Conservation (phyloP, 2,329 filamentous ascomycete species). For the Talaromyces sp. region DNA sequence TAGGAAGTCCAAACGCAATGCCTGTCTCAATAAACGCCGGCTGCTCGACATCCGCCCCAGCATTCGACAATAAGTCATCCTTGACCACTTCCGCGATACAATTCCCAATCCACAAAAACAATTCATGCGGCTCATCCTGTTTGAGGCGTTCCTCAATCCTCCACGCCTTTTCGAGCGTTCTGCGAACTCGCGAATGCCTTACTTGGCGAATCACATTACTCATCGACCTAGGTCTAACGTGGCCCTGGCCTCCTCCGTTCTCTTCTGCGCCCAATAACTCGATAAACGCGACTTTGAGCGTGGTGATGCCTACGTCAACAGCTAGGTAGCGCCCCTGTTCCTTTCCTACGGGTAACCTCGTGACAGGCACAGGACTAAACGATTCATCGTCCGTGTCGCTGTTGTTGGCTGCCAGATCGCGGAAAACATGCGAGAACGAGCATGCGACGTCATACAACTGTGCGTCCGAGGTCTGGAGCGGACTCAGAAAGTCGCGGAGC, state of each 20-base stretch:
- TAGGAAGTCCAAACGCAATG: slow-evolving; percentile 18
- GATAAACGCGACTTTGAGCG: slow-evolving; percentile 18
- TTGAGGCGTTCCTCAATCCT: slow-evolving; percentile 17
- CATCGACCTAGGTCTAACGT: neutral
- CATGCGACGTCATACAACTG: slow-evolving; percentile 16
- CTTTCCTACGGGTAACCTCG: slow-evolving; percentile 14
- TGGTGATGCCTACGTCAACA: slow-evolving; percentile 18
- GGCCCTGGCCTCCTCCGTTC: neutral
- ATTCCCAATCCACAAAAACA: slow-evolving; percentile 19
- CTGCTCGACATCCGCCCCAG: slow-evolving; percentile 4
- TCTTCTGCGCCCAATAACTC: slow-evolving; percentile 15
- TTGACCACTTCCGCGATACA: slow-evolving; percentile 19
- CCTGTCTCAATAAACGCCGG: slow-evolving; percentile 18
- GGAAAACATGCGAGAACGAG: slow-evolving; percentile 17
- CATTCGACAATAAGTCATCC: slow-evolving; percentile 17
- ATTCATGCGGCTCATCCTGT: slow-evolving; percentile 17
- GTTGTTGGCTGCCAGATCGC: slow-evolving; percentile 8
- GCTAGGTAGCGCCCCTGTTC: slow-evolving; percentile 16
- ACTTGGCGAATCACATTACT: slow-evolving; percentile 17
- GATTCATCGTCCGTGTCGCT: slow-evolving; percentile 1
- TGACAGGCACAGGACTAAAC: slow-evolving; percentile 17
- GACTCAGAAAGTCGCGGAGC: slow-evolving; percentile 16
- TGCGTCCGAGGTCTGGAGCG: slow-evolving; percentile 12
- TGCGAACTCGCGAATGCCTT: slow-evolving; percentile 13
- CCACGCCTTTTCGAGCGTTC: slow-evolving; percentile 17